These are phyloP conservation scores for Nidula niveotomentosa DNA, from an alignment of 1,284 basidiomycete genomes.

Conservation along the genomic window DNA sequence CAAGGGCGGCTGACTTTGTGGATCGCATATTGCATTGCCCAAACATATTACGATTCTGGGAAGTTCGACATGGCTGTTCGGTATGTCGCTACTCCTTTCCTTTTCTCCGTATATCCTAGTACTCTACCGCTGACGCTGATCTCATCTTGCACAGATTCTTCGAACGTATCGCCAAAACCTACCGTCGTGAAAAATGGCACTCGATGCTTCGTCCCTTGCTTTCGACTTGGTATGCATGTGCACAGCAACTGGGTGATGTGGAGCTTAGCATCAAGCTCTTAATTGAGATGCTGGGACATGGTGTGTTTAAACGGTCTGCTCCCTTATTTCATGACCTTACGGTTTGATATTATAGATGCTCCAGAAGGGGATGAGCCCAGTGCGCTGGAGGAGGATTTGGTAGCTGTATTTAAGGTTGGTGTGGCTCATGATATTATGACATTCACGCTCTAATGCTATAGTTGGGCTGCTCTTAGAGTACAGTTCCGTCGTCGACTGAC, in stretches of 20 bases:
- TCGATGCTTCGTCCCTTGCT: constrained; percentile 71
- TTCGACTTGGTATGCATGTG: constrained; percentile 77
- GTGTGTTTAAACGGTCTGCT: constrained; percentile 31
- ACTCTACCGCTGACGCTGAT: no score
- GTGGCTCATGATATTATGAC: neutral
- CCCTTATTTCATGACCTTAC: neutral
- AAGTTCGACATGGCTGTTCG: constrained; percentile 84
- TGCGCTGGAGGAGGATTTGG: constrained; percentile 61
- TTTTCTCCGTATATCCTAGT: constrained; percentile 4
- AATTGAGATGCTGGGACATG: constrained; percentile 80
- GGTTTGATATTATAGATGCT: constrained; percentile 17
- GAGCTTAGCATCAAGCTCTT: constrained; percentile 73
- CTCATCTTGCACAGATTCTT: constrained; percentile 63
- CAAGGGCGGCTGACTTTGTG: constrained; percentile 74
- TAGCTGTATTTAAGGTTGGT: constrained; percentile 65
- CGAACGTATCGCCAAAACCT: constrained; percentile 83
- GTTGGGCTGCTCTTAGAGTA: constrained; percentile 46
- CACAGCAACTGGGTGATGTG: constrained; percentile 72
- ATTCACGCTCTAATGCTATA: neutral
- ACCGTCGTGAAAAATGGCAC: constrained; percentile 80
- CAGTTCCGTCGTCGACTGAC: constrained; percentile 58
- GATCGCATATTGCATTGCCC: constrained; percentile 85
- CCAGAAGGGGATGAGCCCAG: constrained; percentile 43
- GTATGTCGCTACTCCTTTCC: constrained; percentile 32
- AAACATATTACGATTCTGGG: constrained; percentile 74